Base-by-base conservation (phyloP, 345 rosid species). In the Balakata baccata region DNA sequence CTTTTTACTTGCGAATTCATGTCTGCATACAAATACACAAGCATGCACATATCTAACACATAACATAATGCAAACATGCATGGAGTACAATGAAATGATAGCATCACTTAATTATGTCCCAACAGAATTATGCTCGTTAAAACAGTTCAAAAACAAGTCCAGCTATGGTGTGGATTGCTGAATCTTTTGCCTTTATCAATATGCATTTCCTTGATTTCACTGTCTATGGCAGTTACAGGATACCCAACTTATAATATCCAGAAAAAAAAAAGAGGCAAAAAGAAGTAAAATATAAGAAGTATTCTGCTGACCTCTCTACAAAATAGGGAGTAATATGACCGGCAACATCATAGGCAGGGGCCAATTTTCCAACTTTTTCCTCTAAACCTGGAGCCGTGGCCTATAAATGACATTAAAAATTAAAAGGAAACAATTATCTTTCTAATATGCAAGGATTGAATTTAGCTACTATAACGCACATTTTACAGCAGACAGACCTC, bases 311-410 rank as follows among this genome's bases (percentile, higher is more conserved):
- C 99, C 97, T 91, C 73, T 88, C 84, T 65, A 88, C 93, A 83
- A 89, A 94, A 88, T 94, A 92, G 58, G 85, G 79, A 70, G 91
- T 81, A 76, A 95, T 89, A 69, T 67, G 75, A 74, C 99, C 99
- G 41, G 96, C 96, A 83, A 85, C 80, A 70, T 93, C 96, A 84
- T 95, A 86, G 3, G 99, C 94, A 58, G 98, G 99, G 46, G 94
- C 96, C 72, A 95, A 70, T 60, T 86, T 87, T 64, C 99, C 96
- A 61, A 95, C 92, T 78, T 91, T 95, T 68, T 89, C 89, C 85
- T 86, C 94, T 86, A 95, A 82, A 79, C 75, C 83, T 18, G 96
- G 89, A 66, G 98, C 98, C 17, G 97, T 89, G 68, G 92, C 97
- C 98, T 94, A 75, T 52, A 79, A 68, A 39, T 66, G 70, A 77